phyloP scores from a whole-genome alignment of 2,329 filamentous ascomycete genomes.

The Aureobasidium leucospermi region DNA sequence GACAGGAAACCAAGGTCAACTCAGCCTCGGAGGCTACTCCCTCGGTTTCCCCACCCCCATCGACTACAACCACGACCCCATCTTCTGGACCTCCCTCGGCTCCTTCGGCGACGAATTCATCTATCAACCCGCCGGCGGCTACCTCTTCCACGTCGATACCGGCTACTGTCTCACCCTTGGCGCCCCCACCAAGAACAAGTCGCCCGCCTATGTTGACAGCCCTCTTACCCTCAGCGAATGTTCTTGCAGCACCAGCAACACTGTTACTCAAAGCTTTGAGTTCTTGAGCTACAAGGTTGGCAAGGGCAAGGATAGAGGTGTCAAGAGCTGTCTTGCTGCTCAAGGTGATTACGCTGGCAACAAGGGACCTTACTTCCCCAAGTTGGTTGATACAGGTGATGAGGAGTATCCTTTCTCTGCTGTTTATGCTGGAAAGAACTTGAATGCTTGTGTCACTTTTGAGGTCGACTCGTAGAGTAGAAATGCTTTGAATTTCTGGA shows the following conservation, averaged over 20 bases:
- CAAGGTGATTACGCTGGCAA: not conserved
- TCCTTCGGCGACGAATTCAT: constrained; percentile 4
- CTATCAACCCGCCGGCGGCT: not conserved
- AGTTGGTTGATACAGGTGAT: not conserved
- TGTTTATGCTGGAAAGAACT: not conserved
- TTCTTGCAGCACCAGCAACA: not conserved
- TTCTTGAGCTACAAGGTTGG: not conserved
- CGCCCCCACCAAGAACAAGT: not conserved
- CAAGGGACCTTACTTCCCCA: not conserved
- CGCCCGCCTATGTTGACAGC: not conserved
- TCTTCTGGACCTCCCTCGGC: constrained; percentile 1
- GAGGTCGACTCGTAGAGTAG: too few relatives aligned
- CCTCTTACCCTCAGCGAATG: not conserved
- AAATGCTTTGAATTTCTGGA: too few relatives aligned
- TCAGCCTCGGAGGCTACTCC: constrained; percentile 1
- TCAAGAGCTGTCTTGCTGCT: not conserved
- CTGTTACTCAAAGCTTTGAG: not conserved
- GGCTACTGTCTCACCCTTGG: constrained; percentile 1
- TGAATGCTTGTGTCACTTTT: constrained; percentile 7
- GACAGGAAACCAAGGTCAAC: not conserved
- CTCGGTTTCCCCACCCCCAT: constrained; percentile 3
- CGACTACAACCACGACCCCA: not conserved
- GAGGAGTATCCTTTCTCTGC: not conserved
- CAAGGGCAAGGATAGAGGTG: not conserved
- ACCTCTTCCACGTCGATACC: not conserved